Evolutionary conservation across 1,139 yeast genomes (phyloP), one percentile per base, ranked within the genome.

Genomic region (Yamadazyma taylorii): DNA sequence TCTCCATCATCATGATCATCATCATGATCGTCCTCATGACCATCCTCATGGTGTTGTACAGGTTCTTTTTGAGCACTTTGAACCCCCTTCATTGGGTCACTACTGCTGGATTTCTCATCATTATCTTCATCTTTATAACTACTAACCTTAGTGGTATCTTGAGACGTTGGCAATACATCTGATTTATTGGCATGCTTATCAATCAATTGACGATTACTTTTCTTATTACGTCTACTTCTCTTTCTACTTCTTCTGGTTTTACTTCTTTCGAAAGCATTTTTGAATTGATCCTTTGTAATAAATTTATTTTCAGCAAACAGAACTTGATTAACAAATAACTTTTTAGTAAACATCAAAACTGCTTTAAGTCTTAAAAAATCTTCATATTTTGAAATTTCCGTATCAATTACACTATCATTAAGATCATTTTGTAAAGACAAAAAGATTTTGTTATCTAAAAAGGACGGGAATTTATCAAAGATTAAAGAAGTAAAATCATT

Each of bases 401-500:
- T 3, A 3, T 28, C 24, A 10, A 30, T 23, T 21, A 27, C 14
- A 13, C 25, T 35, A 4, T 31, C 26, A 6, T 36, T 15, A n/a
- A 24, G 14, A 7, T 24, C 24, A 11, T 32, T 31, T 30, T 43
- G 38, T 12, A 40, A 40, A 24, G 32, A 11, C 17, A 32, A 16
- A 21, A 35, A 36, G 6, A 22, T 30, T 7, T 40, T 38, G 32
- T 58, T 55, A 24, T 54, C 61, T 36, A 65, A 53, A 36, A 64
- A 67, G 4, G 53, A 38, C 1, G 72, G 71, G 17, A 61, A 43
- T 0, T 48, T 52, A 24, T 45, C 35, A 10, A 44, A 37, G 3
- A 47, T 26, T 30, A 49, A 44, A 9, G 50, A 41, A 1, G 59
- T 50, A 40, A 52, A 58, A 34, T 69, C 66, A 13, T 73, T 73